phyloP scores from a whole-genome alignment of 2,329 filamentous ascomycete genomes.

The Mariannaea sp. region DNA sequence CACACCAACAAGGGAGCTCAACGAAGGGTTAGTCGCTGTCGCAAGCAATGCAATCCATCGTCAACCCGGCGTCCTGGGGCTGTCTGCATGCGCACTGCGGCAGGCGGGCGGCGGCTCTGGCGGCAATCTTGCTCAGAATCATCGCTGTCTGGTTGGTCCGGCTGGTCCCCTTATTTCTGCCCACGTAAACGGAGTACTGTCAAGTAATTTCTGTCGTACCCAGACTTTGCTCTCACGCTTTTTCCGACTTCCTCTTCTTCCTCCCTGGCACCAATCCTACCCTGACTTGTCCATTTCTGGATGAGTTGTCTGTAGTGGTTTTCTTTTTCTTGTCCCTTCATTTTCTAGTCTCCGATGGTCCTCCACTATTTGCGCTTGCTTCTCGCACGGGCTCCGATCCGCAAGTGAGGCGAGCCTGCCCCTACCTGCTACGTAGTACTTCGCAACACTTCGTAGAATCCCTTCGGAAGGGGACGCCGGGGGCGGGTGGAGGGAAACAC shows the following conservation, averaged over 20 bases:
- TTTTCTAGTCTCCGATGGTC: conserved; percentile 13
- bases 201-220: no score
- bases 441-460: not conserved
- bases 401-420: not conserved
- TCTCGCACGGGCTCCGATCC: conserved; percentile 11
- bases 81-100: not conserved
- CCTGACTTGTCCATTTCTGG: not conserved
- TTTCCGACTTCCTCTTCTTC: conserved; percentile 10
- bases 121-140: conserved; percentile 27
- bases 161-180: conserved; percentile 19
- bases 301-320: no score
- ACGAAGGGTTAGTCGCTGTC: conserved; percentile 13
- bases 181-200: no score
- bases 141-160: conserved; percentile 2
- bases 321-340: not conserved
- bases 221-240: no score
- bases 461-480: conserved; percentile 1
- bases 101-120: conserved; percentile 30
- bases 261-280: conserved; percentile 2
- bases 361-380: conserved; percentile 4
- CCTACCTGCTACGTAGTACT: no score
- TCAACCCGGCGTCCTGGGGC: conserved; percentile 17
- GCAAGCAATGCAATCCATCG: conserved; percentile 21
- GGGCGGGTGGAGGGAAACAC: not conserved
- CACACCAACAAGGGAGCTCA: not conserved